Evolutionary conservation across 805 yeast genomes (phyloP).

Genomic region (Metschnikowia lochheadii): DNA sequence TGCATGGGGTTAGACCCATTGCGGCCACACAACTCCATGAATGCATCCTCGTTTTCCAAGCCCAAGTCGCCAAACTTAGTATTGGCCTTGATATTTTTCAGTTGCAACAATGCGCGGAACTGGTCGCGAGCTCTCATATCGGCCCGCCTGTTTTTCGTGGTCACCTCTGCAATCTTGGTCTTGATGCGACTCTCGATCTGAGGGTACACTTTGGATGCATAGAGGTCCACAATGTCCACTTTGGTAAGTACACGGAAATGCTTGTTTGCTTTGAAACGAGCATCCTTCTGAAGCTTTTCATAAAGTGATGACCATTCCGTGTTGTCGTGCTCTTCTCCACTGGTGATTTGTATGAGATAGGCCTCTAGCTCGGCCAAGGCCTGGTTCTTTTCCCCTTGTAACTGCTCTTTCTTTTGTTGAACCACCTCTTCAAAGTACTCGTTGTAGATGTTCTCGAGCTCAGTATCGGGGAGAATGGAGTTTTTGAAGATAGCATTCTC

Average conservation of each 20-base stretch:
- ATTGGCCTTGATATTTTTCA: constrained; percentile 41
- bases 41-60: constrained; percentile 54
- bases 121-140: constrained; percentile 67
- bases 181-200: constrained; percentile 19
- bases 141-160: constrained; percentile 42
- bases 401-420: constrained; percentile 22
- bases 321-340: constrained; percentile 23
- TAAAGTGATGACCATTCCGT: constrained; percentile 39
- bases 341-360: constrained; percentile 42
- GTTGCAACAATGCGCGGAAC: constrained; percentile 47
- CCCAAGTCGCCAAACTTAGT: constrained; percentile 56
- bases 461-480: constrained; percentile 53
- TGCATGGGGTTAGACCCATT: constrained; percentile 77
- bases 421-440: constrained; percentile 45
- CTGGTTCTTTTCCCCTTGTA: constrained; percentile 32
- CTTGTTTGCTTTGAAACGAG: constrained; percentile 55
- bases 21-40: constrained; percentile 62
- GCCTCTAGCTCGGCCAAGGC: constrained; percentile 52
- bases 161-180: constrained; percentile 19
- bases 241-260: constrained; percentile 50
- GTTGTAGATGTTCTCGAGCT: constrained; percentile 51
- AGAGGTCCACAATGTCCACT: constrained; percentile 57
- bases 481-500: constrained; percentile 65
- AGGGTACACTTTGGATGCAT: constrained; percentile 37
- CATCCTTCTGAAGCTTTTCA: constrained; percentile 36